phyloP scores from a whole-genome alignment of 1,139 yeast species.

The Suhomyces choctaworum region DNA sequence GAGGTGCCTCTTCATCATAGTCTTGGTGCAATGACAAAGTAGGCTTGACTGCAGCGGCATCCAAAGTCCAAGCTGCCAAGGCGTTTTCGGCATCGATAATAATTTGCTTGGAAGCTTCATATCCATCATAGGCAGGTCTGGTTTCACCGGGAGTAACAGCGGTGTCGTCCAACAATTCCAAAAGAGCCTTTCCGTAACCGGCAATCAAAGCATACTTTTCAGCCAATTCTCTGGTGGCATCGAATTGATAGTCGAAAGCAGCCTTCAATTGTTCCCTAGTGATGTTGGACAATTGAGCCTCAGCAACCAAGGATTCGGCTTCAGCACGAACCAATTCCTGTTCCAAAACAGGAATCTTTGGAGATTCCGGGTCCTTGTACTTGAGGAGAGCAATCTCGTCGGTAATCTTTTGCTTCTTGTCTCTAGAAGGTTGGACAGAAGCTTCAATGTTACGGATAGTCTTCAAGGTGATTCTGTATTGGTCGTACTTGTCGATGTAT shows the following conservation, averaged over 20 bases:
- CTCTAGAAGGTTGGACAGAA: conserved; percentile 97
- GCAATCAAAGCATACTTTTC: conserved; percentile 97
- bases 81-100: conserved; percentile 97
- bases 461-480: conserved; percentile 94
- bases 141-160: conserved; percentile 99
- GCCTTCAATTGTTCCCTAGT: conserved; percentile 98
- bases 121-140: conserved; percentile 97
- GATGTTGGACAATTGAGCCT: conserved; percentile 96
- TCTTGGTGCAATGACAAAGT: conserved; percentile 85
- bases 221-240: conserved; percentile 92
- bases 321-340: conserved; percentile 99
- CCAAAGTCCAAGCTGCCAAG: conserved; percentile 94
- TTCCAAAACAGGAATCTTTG: conserved; percentile 91
- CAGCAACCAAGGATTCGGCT: conserved; percentile 98
- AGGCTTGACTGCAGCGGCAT: conserved; percentile 93
- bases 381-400: conserved; percentile 97
- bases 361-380: conserved; percentile 97
- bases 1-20: conserved; percentile 62
- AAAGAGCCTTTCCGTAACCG: conserved; percentile 96
- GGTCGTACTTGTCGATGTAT: conserved; percentile 96
- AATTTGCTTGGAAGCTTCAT: conserved; percentile 96
- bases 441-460: conserved; percentile 95
- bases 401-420: conserved; percentile 95
- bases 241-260: conserved; percentile 96
- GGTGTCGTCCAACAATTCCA: conserved; percentile 92